A percentile compares a stretch with the other conserved stretches of the same genome.
Conservation (phyloP, 148 eudicot genomes). For the Chenopodium album region DNA sequence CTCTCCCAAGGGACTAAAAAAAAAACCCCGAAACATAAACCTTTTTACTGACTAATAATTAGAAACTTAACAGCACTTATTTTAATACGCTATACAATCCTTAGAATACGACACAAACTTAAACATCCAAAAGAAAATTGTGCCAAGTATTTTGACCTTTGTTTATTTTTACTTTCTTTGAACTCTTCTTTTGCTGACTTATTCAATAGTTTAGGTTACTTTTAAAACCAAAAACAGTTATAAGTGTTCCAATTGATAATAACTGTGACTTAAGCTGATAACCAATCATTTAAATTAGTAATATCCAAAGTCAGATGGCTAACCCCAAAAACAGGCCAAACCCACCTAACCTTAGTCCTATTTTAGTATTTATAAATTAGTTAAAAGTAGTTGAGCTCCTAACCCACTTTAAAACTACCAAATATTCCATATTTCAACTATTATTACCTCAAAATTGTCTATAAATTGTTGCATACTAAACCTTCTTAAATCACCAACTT, state of each 20-base stretch:
- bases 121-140: too few species aligned
- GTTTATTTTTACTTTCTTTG: neutral
- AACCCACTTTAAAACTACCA: slow-evolving; percentile 52
- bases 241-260: neutral
- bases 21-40: too few species aligned
- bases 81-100: too few species aligned
- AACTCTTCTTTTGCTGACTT: neutral
- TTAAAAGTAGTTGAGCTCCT: slow-evolving; percentile 59
- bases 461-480: slow-evolving; percentile 33
- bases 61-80: too few species aligned
- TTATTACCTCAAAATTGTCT: slow-evolving; percentile 19
- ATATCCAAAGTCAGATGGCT: neutral
- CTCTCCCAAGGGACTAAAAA: too few species aligned
- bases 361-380: slow-evolving; percentile 29
- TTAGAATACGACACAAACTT: too few species aligned
- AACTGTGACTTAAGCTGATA: slow-evolving; percentile 4
- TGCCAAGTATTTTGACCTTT: neutral
- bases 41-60: too few species aligned
- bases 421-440: slow-evolving; percentile 12
- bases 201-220: neutral
- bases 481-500: slow-evolving; percentile 8
- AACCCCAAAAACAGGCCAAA: slow-evolving; percentile 20
- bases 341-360: slow-evolving; percentile 22
- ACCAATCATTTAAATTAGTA: neutral
- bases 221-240: neutral